Base-by-base conservation (phyloP, 2,329 filamentous ascomycete species). In the Trichoderma arundinaceum region DNA sequence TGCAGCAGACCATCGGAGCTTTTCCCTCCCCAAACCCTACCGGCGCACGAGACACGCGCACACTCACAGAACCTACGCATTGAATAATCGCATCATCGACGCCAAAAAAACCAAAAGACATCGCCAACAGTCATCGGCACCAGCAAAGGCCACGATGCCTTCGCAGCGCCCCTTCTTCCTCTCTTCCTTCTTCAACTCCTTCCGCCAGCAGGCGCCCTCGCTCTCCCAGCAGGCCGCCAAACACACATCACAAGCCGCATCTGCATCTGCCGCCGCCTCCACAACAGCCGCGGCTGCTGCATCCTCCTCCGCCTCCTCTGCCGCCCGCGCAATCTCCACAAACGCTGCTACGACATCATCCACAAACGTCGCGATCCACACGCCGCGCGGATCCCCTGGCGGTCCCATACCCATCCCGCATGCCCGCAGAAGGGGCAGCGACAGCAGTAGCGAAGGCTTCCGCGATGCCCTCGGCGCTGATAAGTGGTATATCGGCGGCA, bases 401-500 rank as follows among this genome's bases (percentile, higher is more conserved):
- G 63, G 68, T 15, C 72, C 75, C 60, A 81, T 83, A 17, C 81
- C 81, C 41, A 81, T 80, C 43, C 80, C 76, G 7, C 72, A 72
- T 13, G 67, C 73, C 35, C 78, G 82, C 13, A 82, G 90, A 64
- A 83, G 91, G 64, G 91, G 90, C 32, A 92, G 89, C 70, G 90
- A 93, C 71, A 92, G 88, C 76, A 90, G 86, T 68, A 88, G 84
- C 61, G 91, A 93, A 72, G 91, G 90, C 1, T 93, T 93, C 75
- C 82, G 90, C 60, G 90, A 93, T 68, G 88, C 88, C 41, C 77
- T 88, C 56, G 90, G 89, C 2, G 85, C 86, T 1, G 91, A 94
- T 69, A 92, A 91, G 78, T 92, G 90, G 89, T 94, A 93, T 73
- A 91, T 94, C 63, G 91, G 91, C 22, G 91, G 91, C 7, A 81